Evolutionary conservation across 495 filamentous ascomycete genomes (phyloP), one percentile per base, ranked within the genome.

Genomic region (Aspergillus ellipticus): DNA sequence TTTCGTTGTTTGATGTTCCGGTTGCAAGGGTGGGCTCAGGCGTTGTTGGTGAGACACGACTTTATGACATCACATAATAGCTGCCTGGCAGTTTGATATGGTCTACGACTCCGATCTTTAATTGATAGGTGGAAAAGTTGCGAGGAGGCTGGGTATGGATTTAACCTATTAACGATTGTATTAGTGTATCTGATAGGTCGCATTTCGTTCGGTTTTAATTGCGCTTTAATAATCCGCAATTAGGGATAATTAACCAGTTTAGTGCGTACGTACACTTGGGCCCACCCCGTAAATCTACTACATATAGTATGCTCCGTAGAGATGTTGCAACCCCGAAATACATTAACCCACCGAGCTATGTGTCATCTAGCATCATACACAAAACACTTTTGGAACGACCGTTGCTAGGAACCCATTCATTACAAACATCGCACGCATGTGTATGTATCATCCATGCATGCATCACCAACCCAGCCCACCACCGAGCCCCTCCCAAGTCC

Each of bases 31-130:
- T 21, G 19, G 42, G 42, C 10, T 28, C 7, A 6, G 22, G 24
- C 22, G 45, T 24, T 48, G 45, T 28, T 28, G 21, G 45, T 48
- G 45, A 16, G 45, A 48, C 11, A 48, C 28, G 45, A 48, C 28
- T 29, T 48, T 48, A 48, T 48, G 45, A 48, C 24, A 28, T 48
- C 24, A 48, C 45, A 16, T 48, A 48, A 48, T 48, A n/a, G 22
- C 28, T 48, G 35, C 35, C 5, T 39, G 5, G 11, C 11, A 13
- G 35, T 13, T 39, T 39, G 35, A 39, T 13, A 39, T n/a, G 35
- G 35, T 39, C 35, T 39, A 39, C n/a, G 35, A 13, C n/a, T 15
- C 35, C n/a, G 11, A n/a, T n/a, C n/a, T 39, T n/a, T 39, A 15
- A n/a, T 39, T 39, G 35, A n/a, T 13, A n/a, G 35, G 35, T 39